Base-by-base conservation (phyloP, 805 yeast genomes). In the Starmerella stigmatis region DNA sequence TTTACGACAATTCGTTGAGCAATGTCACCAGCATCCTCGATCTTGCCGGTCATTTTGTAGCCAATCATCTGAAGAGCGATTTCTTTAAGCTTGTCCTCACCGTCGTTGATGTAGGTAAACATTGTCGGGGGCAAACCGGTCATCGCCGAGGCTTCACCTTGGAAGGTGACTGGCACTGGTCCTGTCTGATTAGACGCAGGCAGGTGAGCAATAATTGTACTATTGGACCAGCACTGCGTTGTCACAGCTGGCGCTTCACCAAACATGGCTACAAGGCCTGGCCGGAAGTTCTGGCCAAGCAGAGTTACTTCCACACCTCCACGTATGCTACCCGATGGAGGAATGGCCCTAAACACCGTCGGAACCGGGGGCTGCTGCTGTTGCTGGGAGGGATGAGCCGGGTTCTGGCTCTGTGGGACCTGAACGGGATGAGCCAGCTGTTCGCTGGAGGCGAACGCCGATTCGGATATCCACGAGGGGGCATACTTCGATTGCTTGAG, bases 251-350 rank as follows among this genome's bases (percentile, higher is more conserved):
- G 50, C 39, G 52, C 50, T 11, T 64, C 77, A 27, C 98, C 98
- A 65, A 92, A 92, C 63, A 81, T 81, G 13, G 89, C 95, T 20
- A 70, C 68, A 47, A 89, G 67, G 0, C 94, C 95, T 15, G 81
- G 82, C 44, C 79, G 77, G 70, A 92, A 92, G 48, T 86, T 83
- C 40, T 79, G 73, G 2, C 98, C 98, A 35, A 92, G 68, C 41
- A 92, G 66, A 0, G 98, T 92, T 7, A 92, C 84, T 62, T 92
- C 99, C 34, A 88, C 80, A 15, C 98, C 99, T 53, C 99, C 99
- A 51, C 95, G 73, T 11, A 86, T 74, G 9, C 96, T 94, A 2
- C 99, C 99, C 61, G 84, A 92, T 0, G 94, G 81, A 1, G 99
- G 99, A 47, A 92, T 88, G 10, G 92, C 81, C 47, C 95, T 72